A percentile compares a stretch with the other conserved stretches of the same genome.
These are phyloP conservation scores for Chlorella sorokiniana DNA, from an alignment of 139 green algal species.

Conservation along the genomic window DNA sequence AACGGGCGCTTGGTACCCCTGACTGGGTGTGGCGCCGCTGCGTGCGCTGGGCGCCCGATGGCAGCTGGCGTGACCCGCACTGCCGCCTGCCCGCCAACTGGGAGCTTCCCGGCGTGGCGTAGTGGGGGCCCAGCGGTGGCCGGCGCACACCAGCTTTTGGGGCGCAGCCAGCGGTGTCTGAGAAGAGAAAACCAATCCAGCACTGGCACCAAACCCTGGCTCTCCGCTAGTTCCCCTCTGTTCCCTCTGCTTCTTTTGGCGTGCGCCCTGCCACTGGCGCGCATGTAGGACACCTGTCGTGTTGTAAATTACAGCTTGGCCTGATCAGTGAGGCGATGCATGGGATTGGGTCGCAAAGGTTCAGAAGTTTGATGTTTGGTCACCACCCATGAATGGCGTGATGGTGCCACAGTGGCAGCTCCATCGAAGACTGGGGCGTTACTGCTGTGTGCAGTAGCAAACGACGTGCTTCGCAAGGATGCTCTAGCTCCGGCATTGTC, in stretches of 20 bases:
- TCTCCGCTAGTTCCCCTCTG: neutral
- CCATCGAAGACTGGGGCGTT: too few species aligned
- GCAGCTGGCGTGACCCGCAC: too few species aligned
- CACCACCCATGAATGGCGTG: too few species aligned
- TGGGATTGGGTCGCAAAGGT: neutral
- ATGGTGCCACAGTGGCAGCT: too few species aligned
- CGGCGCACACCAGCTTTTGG: neutral
- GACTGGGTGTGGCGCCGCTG: neutral
- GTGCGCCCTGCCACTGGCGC: neutral
- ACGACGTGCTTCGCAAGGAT: too few species aligned
- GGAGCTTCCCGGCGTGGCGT: too few species aligned
- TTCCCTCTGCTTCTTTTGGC: neutral
- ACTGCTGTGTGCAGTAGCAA: too few species aligned
- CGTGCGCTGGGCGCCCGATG: too few species aligned
- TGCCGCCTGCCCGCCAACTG: too few species aligned
- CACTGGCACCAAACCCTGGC: neutral
- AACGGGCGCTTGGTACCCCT: constrained; percentile 26
- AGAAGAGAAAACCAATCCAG: neutral
- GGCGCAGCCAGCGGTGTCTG: neutral
- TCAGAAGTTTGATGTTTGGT: too few species aligned
- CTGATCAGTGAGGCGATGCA: neutral
- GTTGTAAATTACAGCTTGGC: neutral
- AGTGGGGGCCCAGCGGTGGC: too few species aligned
- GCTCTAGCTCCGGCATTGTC: too few species aligned
- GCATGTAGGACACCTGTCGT: neutral